Conservation (phyloP, 2,329 filamentous ascomycete species). For the Cladophialophora psammophila region DNA sequence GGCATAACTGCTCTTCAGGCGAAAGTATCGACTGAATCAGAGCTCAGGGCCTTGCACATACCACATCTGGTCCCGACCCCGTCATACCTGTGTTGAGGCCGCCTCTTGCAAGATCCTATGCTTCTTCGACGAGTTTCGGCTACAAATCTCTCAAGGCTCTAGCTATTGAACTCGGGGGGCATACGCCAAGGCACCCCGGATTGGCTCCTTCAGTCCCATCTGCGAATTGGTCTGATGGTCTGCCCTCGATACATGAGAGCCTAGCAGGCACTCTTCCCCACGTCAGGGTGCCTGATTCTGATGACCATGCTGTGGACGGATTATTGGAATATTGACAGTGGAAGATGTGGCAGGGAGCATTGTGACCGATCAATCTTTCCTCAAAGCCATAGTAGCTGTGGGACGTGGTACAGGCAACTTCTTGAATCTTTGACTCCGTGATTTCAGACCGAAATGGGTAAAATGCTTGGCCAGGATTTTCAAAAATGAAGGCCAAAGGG, state of each 20-base stretch:
- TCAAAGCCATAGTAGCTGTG: not conserved
- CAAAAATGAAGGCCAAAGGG: too few species aligned
- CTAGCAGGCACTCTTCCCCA: not conserved
- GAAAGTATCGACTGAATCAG: not conserved
- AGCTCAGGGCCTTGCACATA: not conserved
- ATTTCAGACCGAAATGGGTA: not conserved
- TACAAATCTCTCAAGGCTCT: slow-evolving; percentile 14
- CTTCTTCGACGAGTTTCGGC: slow-evolving; percentile 9
- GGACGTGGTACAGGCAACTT: not conserved
- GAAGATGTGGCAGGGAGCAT: not conserved
- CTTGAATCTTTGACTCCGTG: not conserved
- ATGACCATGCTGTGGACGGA: not conserved
- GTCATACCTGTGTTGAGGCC: not conserved
- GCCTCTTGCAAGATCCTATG: slow-evolving; percentile 8
- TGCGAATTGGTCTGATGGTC: not conserved
- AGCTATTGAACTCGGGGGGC: not conserved
- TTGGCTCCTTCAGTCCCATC: not conserved
- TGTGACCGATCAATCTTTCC: not conserved
- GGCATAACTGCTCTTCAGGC: not conserved
- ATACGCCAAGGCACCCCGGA: not conserved
- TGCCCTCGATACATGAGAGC: not conserved
- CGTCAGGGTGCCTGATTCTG: not conserved
- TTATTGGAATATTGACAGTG: not conserved
- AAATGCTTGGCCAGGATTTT: not conserved
- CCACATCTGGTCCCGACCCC: not conserved